Base-by-base conservation (phyloP, 805 yeast genomes). In the Metschnikowia koreensis region DNA sequence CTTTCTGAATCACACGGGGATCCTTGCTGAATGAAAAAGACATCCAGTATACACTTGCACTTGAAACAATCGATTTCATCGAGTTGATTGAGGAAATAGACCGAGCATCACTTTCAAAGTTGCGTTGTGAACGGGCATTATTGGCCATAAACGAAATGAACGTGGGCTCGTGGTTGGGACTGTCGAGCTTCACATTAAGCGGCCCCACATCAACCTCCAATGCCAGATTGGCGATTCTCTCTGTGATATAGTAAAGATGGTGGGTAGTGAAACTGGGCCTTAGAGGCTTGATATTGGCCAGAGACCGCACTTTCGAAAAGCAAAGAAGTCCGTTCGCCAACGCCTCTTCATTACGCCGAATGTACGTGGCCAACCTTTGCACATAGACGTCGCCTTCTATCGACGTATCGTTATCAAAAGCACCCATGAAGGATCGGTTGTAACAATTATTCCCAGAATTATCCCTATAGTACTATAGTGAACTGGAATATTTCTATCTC, bases 181-280 rank as follows among this genome's bases (percentile, higher is more conserved):
- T 81, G 56, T 83, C 87, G 22, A 84, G 66, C 56, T 86, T 71
- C 43, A 84, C 71, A 60, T 81, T 80, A 66, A 83, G 68, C 3
- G 89, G 88, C 0, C 89, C 89, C 9, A 83, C 81, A 31, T 75
- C 79, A 28, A 74, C 77, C 8, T 74, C 79, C 50, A 60, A 75
- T 56, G 55, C 74, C 67, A 63, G 79, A 50, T 51, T 74, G 70
- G 73, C 83, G 66, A 84, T 81, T 47, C 79, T 71, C 40, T 83
- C 87, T n/a, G 81, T 65, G 22, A 84, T 71, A 58, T 79, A 84
- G 61, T 81, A 84, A 29, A 84, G 69, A 62, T 84, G 89, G 63
- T 84, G 89, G 28, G 83, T 69, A 15, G 87, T 82, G 47, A 84
- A 69, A 12, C 81, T 77, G 22, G 84, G 68, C 52, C 87, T 66